Evolutionary conservation across 352 stramenopile species (phyloP).

Genomic region (Phytophthora crassamura): DNA sequence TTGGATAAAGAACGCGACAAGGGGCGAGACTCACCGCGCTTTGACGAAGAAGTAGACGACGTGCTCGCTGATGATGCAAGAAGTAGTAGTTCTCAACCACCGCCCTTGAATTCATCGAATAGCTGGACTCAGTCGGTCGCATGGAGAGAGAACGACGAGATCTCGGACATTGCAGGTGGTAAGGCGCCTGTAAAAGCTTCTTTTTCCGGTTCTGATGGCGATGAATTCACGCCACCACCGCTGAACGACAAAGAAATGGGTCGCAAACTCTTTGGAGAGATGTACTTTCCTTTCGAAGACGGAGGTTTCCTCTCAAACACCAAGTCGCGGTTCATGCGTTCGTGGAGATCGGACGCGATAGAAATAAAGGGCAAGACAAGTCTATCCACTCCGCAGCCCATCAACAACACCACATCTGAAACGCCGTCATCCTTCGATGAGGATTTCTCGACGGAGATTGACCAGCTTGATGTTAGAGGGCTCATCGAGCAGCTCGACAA

Average conservation of each 20-base stretch:
- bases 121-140: constrained; percentile 16
- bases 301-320: constrained; percentile 72
- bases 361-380: constrained; percentile 36
- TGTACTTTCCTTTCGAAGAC: constrained; percentile 89
- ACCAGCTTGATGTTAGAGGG: constrained; percentile 21
- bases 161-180: no score
- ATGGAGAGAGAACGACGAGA: constrained; percentile 7
- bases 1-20: constrained; percentile 74
- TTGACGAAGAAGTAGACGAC: constrained; percentile 79
- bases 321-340: constrained; percentile 36
- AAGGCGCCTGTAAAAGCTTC: not conserved
- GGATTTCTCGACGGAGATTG: constrained; percentile 35
- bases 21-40: constrained; percentile 39
- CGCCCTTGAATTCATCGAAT: constrained; percentile 11
- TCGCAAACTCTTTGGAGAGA: constrained; percentile 85
- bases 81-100: not conserved
- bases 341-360: constrained; percentile 36
- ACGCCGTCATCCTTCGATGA: constrained; percentile 13
- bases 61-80: constrained; percentile 8
- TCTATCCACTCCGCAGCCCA: constrained; percentile 5
- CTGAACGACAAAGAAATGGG: constrained; percentile 86
- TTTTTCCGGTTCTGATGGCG: not conserved
- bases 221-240: constrained; percentile 11
- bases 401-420: not conserved
- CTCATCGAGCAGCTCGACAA: constrained; percentile 26